Evolutionary conservation across 495 filamentous ascomycete species (phyloP).

Genomic region (Tuber calosporum): DNA sequence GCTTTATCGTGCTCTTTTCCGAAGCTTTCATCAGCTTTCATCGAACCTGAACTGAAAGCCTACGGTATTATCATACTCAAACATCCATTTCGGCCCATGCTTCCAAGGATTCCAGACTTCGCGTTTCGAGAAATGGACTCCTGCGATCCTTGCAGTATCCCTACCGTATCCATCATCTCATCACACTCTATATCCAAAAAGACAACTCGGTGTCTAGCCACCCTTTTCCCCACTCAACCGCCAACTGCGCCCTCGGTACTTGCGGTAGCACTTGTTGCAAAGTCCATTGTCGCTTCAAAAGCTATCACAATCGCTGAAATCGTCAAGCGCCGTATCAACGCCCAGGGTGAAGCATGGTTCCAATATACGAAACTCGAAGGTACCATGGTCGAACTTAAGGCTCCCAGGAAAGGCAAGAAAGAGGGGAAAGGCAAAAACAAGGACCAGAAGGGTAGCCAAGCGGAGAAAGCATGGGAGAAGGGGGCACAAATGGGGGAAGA

Average conservation of each 20-base stretch:
- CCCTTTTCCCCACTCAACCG: constrained; percentile 29
- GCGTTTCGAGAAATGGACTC: background rate
- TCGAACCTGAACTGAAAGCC: background rate
- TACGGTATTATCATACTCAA: background rate
- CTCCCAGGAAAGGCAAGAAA: constrained; percentile 10
- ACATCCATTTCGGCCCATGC: background rate
- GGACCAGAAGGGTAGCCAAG: background rate
- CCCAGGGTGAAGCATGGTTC: constrained; percentile 51
- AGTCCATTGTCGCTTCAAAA: constrained; percentile 51
- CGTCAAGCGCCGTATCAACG: constrained; percentile 53
- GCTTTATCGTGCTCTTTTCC: background rate
- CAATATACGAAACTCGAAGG: constrained; percentile 54
- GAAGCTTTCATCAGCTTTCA: background rate
- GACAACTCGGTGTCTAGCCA: constrained; percentile 28
- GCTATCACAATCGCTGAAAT: constrained; percentile 60
- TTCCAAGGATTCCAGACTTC: background rate
- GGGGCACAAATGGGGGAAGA: constrained; percentile 19
- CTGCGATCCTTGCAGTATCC: constrained; percentile 14
- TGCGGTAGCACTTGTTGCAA: constrained; percentile 45
- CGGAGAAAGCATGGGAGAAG: constrained; percentile 10
- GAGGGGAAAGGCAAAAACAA: constrained; percentile 12
- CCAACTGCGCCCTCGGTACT: constrained; percentile 8
- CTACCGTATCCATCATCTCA: constrained; percentile 31
- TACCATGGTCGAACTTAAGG: constrained; percentile 33
- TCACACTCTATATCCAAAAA: constrained; percentile 33